phyloP scores from a whole-genome alignment of 805 yeast genomes.

The Candida tallmaniae region DNA sequence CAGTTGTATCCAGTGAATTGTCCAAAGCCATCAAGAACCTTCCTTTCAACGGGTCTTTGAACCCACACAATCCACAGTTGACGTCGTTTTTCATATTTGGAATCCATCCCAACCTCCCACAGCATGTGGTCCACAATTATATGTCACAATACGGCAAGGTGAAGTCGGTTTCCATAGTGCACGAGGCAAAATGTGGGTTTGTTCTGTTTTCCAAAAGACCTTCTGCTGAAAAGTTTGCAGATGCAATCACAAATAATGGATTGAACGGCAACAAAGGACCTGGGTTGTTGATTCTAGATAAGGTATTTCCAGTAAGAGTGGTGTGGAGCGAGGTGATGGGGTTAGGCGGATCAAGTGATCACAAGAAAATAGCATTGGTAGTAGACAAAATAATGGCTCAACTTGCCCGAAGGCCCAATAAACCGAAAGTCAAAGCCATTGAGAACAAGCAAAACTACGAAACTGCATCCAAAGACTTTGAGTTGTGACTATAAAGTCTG shows the following conservation, averaged over 20 bases:
- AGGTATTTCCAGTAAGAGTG: slow-evolving; percentile 44
- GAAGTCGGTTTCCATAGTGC: slow-evolving; percentile 47
- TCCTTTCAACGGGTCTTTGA: slow-evolving; percentile 64
- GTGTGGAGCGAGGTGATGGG: slow-evolving; percentile 50
- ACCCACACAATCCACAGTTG: slow-evolving; percentile 16
- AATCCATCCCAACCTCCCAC: slow-evolving; percentile 60
- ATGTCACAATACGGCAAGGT: slow-evolving; percentile 45
- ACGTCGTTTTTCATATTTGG: slow-evolving; percentile 74
- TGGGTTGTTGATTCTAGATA: slow-evolving; percentile 28
- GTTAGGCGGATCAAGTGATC: slow-evolving; percentile 43
- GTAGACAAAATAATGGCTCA: slow-evolving; percentile 52
- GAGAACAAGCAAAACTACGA: neutral
- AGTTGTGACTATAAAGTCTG: slow-evolving; percentile 7
- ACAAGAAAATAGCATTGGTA: slow-evolving; percentile 44
- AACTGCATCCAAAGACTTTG: slow-evolving; percentile 14
- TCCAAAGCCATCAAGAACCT: slow-evolving; percentile 50
- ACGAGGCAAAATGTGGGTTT: slow-evolving; percentile 60
- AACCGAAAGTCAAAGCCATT: neutral
- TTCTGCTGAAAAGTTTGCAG: slow-evolving; percentile 46
- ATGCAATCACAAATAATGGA: slow-evolving; percentile 18
- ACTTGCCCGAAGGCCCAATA: slow-evolving; percentile 39
- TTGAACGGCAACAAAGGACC: slow-evolving; percentile 26
- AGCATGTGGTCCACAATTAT: slow-evolving; percentile 50
- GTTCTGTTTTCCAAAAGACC: slow-evolving; percentile 47
- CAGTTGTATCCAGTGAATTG: slow-evolving; percentile 32